Evolutionary conservation across 257 asterid genomes (phyloP), one percentile per base, ranked within the genome.

Genomic region (Nicotiana obtusifolia): DNA sequence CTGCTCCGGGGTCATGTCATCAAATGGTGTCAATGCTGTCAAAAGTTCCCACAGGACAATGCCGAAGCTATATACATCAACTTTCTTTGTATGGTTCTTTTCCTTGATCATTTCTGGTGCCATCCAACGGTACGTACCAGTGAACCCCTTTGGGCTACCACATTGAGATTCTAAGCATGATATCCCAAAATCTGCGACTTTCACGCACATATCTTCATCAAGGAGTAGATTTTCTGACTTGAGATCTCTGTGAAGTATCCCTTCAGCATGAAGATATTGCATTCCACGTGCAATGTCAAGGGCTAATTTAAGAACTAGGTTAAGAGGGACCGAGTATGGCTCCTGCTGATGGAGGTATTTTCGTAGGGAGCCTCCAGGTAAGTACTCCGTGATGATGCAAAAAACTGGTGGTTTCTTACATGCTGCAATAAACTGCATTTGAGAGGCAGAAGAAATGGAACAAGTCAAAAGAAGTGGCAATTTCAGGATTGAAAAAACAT

Each of bases 51-150:
- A 95, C 81, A 94, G 28, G 35, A 93, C 97, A 28, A 95, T 91
- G 73, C 97, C 98, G 14, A 91, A 95, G 82, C 99, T 94, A 81
- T 95, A 95, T 68, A 95, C 94, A 76, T 95, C 99, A 6, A 95
- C 99, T 85, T 95, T 95, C 90, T 91, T 95, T 0, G 99, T 95
- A 78, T 95, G 99, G 64, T 86, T 91, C 79, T 94, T 95, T 82
- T 95, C 98, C 90, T 88, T 89, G 6, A 95, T 95, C 99, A 95
- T 94, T 81, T 95, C 99, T 1, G 99, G 99, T 26, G 99, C 99
- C 99, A 95, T 95, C 99, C 99, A 95, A 26, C 98, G 96, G 64
- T 95, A 95, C 2, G 99, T 95, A 24, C 99, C 99, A 0, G 99
- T 92, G 87, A 95, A 95, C 52, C 99, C 98, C 88, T 94, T 95